These are phyloP conservation scores for Scleromitrula shiraiana DNA, from an alignment of 2,329 filamentous ascomycete species.

Conservation along the genomic window DNA sequence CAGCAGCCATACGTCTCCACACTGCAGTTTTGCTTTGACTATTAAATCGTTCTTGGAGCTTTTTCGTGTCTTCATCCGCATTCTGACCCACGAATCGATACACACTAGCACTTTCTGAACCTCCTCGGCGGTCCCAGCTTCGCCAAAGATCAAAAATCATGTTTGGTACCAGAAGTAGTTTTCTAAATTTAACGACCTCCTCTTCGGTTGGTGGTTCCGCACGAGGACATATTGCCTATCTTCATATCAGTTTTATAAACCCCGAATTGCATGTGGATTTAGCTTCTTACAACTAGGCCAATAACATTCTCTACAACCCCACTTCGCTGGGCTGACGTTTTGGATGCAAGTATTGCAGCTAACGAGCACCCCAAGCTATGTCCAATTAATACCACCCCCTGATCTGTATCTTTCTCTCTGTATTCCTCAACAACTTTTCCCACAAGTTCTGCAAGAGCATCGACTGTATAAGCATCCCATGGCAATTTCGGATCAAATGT, in stretches of 20 bases:
- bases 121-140: constrained; percentile 70
- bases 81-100: constrained; percentile 63
- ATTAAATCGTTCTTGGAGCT: constrained; percentile 68
- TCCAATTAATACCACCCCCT: constrained; percentile 71
- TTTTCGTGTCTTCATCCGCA: constrained; percentile 57
- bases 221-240: constrained; percentile 61
- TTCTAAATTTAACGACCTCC: constrained; percentile 43
- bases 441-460: constrained; percentile 68
- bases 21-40: constrained; percentile 62
- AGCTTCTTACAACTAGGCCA: constrained; percentile 52
- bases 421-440: constrained; percentile 66
- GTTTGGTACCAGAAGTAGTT: constrained; percentile 60
- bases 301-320: constrained; percentile 56
- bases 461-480: constrained; percentile 73
- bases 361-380: constrained; percentile 88
- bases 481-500: constrained; percentile 54
- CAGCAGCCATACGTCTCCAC: constrained; percentile 74
- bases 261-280: background rate
- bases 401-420: constrained; percentile 53
- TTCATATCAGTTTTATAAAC: background rate
- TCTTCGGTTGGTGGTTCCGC: constrained; percentile 53
- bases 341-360: constrained; percentile 57
- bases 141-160: constrained; percentile 71
- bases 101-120: constrained; percentile 70
- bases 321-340: constrained; percentile 42